Evolutionary conservation across 2,329 filamentous ascomycete species (phyloP).

Genomic region (Stagonosporopsis chrysanthemi): DNA sequence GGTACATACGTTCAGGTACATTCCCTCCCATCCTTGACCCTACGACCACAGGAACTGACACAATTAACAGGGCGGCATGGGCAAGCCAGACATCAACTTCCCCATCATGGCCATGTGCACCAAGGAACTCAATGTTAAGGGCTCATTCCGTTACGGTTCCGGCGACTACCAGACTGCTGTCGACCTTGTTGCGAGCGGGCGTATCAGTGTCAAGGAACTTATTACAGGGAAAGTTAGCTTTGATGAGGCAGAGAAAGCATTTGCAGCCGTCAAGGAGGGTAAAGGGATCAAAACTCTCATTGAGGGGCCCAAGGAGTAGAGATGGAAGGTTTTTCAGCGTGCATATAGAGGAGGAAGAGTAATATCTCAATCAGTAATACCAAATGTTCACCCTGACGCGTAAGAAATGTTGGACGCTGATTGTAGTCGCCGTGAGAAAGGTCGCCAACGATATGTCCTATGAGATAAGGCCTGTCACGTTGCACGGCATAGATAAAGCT

Average conservation of each 20-base stretch:
- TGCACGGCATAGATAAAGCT: not conserved
- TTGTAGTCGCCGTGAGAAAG: not conserved
- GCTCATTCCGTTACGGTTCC: constrained; percentile 86
- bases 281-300: constrained; percentile 75
- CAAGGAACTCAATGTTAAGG: constrained; percentile 87
- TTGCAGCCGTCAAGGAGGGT: constrained; percentile 83
- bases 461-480: not conserved
- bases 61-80: constrained; percentile 70
- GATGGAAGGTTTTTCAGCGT: not conserved
- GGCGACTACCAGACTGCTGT: constrained; percentile 89
- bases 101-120: constrained; percentile 89
- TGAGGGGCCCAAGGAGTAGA: constrained; percentile 47
- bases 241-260: constrained; percentile 82
- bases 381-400: not conserved
- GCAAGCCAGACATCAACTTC: constrained; percentile 84
- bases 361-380: not conserved
- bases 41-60: not conserved
- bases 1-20: constrained; percentile 57
- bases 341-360: not conserved
- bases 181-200: constrained; percentile 74
- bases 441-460: not conserved
- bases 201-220: constrained; percentile 77
- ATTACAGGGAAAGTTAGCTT: constrained; percentile 82
- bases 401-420: not conserved
- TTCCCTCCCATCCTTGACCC: not conserved